phyloP scores from a whole-genome alignment of 345 rosid species.

The Linum usitatissimum region DNA sequence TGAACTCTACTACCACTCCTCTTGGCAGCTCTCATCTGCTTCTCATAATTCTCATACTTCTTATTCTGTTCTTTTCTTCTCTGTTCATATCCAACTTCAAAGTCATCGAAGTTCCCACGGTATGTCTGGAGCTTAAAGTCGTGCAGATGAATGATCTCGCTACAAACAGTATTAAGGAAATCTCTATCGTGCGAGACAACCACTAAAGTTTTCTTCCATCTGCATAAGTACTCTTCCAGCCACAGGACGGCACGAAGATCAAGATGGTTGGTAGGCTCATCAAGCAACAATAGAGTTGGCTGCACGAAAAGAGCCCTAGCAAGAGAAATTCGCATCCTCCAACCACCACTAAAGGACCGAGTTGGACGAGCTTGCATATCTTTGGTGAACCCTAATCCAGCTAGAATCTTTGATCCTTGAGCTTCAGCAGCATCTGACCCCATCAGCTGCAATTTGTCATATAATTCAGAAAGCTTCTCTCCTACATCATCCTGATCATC shows the following conservation, averaged over 20 bases:
- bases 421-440: constrained; percentile 96
- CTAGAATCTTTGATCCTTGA: constrained; percentile 88
- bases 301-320: constrained; percentile 95
- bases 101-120: constrained; percentile 78
- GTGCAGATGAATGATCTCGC: constrained; percentile 83
- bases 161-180: constrained; percentile 86
- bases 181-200: constrained; percentile 97
- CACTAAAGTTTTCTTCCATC: constrained; percentile 90
- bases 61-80: constrained; percentile 85
- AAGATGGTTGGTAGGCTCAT: constrained; percentile 97
- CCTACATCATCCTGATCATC: constrained; percentile 55
- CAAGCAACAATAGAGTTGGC: constrained; percentile 77
- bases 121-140: constrained; percentile 71
- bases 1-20: constrained; percentile 68
- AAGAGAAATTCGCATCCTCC: constrained; percentile 97
- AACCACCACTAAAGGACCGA: constrained; percentile 86
- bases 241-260: constrained; percentile 93
- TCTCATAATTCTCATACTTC: constrained; percentile 60
- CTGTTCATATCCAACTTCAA: constrained; percentile 81
- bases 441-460: constrained; percentile 73
- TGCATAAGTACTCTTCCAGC: constrained; percentile 80
- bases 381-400: constrained; percentile 88
- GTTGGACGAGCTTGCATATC: constrained; percentile 83
- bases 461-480: constrained; percentile 72
- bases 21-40: constrained; percentile 81